Conservation (phyloP, 768 basidiomycete species). For the Leccinum arenicola region DNA sequence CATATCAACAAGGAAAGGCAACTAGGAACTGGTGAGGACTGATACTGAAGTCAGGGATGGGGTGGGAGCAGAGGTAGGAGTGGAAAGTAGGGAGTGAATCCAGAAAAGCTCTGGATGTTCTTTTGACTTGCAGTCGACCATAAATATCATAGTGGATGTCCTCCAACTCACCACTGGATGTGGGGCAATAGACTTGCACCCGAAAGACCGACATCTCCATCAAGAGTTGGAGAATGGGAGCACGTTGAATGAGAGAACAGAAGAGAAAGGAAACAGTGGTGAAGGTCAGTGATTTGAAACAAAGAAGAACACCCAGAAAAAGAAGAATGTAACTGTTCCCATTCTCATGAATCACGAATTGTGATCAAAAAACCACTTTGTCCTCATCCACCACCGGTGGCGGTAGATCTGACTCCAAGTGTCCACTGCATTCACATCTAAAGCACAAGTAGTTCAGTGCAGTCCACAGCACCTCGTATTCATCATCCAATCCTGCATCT, state of each 20-base stretch:
- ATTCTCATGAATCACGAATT: neutral
- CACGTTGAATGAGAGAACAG: neutral
- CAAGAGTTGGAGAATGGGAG: neutral
- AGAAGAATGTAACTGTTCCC: neutral
- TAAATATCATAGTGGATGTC: neutral
- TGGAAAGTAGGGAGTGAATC: neutral
- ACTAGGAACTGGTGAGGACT: neutral
- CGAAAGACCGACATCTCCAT: neutral
- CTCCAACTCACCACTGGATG: too few relatives aligned
- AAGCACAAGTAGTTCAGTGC: constrained; percentile 4
- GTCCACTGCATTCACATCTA: neutral
- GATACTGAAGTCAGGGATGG: neutral
- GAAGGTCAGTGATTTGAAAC: neutral
- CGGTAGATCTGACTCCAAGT: neutral
- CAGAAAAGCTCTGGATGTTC: neutral
- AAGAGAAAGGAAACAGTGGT: neutral
- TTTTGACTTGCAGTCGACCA: neutral
- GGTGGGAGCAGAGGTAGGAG: neutral
- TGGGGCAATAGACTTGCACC: too few relatives aligned
- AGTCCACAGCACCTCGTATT: neutral
- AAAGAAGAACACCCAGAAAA: neutral
- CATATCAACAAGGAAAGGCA: neutral
- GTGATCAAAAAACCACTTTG: neutral
- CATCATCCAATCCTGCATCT: neutral
- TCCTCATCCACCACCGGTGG: neutral